Conservation (phyloP, 2,329 filamentous ascomycete genomes). For the Fusarium cyanostomum region DNA sequence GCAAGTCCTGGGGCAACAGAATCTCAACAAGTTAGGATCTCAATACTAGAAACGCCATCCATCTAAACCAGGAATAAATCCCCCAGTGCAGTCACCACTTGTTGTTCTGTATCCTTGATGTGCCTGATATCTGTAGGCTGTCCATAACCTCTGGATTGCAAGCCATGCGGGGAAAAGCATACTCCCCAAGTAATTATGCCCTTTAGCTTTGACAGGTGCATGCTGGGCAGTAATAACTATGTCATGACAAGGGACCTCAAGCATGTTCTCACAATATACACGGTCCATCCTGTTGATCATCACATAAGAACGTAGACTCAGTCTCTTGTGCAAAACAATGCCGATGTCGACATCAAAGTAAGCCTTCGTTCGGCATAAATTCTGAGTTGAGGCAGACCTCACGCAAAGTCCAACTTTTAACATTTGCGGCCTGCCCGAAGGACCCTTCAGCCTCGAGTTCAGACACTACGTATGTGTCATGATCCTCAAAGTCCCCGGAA, state of each 20-base stretch:
- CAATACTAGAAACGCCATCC: background rate
- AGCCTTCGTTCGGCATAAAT: background rate
- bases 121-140: background rate
- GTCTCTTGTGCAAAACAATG: too few relatives aligned
- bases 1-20: too few relatives aligned
- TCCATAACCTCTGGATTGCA: conserved; percentile 53
- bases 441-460: background rate
- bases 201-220: too few relatives aligned
- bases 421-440: background rate
- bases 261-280: too few relatives aligned
- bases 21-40: background rate
- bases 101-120: background rate
- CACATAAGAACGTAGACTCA: too few relatives aligned
- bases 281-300: too few relatives aligned
- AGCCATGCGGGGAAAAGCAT: background rate
- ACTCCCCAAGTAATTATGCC: too few relatives aligned
- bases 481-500: background rate
- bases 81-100: background rate
- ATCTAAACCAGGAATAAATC: too few relatives aligned
- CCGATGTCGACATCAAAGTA: background rate
- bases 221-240: too few relatives aligned
- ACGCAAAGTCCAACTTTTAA: background rate
- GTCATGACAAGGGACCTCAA: too few relatives aligned
- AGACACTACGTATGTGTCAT: background rate
- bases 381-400: background rate